These are phyloP conservation scores for Avena insularis DNA, from an alignment of 176 grass and related monocot genomes.

Conservation along the genomic window DNA sequence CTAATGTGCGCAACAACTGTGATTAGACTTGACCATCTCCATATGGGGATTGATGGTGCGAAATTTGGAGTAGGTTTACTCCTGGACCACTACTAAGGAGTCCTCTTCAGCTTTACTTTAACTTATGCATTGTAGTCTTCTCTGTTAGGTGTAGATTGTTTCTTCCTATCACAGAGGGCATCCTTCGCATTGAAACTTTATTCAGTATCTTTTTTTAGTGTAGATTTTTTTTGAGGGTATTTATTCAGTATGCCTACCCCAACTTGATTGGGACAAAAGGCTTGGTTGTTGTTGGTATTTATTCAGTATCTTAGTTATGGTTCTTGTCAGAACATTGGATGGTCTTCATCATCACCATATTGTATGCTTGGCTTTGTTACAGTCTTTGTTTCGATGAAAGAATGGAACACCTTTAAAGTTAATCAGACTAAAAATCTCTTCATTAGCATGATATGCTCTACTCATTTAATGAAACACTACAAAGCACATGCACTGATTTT, in stretches of 20 bases:
- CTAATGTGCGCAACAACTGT: neutral
- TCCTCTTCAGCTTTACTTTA: constrained; percentile 54
- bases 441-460: neutral
- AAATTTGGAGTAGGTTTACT: constrained; percentile 38
- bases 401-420: neutral
- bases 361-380: neutral
- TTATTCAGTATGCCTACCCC: no score
- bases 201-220: neutral
- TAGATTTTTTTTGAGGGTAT: no score
- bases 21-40: constrained; percentile 6
- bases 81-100: constrained; percentile 27
- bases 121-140: constrained; percentile 16
- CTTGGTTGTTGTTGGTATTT: neutral
- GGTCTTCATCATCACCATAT: neutral
- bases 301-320: constrained; percentile 22
- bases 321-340: constrained; percentile 26
- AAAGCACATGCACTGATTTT: neutral
- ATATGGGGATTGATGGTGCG: neutral
- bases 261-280: no score
- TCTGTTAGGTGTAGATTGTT: neutral
- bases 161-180: neutral
- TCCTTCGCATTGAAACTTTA: neutral
- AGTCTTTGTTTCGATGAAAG: neutral
- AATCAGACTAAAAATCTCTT: neutral
- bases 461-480: neutral